Conservation (phyloP, 208 protist species). For the Acanthamoeba lenticulata region DNA sequence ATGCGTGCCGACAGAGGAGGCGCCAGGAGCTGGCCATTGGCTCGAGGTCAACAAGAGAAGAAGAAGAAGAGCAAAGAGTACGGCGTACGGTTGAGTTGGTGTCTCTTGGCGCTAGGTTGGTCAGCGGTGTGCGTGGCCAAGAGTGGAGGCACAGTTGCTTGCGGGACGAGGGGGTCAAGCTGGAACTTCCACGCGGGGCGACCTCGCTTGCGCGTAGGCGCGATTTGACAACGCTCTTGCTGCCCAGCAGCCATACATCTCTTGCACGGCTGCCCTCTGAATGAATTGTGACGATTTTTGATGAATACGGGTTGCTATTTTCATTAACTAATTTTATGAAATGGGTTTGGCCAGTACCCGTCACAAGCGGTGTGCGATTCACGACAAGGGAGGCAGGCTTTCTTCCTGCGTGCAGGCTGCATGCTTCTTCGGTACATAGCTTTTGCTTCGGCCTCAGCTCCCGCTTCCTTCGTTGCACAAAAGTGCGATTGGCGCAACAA, state of each 20-base stretch:
- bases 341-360: not conserved
- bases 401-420: slow-evolving; percentile 1
- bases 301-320: not conserved
- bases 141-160: not conserved
- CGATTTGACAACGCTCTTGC: not conserved
- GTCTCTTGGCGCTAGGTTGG: not conserved
- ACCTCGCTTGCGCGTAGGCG: not conserved
- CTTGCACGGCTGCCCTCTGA: not conserved
- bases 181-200: slow-evolving; percentile 36
- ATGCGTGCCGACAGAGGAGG: too few species aligned
- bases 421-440: not conserved
- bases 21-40: too few species aligned
- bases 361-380: slow-evolving; percentile 8
- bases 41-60: too few species aligned
- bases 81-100: too few species aligned
- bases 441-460: not conserved
- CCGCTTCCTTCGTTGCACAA: not conserved
- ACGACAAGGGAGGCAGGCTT: not conserved
- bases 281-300: not conserved
- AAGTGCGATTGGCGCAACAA: not conserved
- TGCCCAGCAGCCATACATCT: not conserved
- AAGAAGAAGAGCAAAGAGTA: too few species aligned
- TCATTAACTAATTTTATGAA: not conserved
- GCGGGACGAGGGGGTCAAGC: not conserved
- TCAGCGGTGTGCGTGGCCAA: not conserved